Evolutionary conservation across 345 rosid genomes (phyloP), one percentile per base, ranked within the genome.

Genomic region (Rhizophora mangle): DNA sequence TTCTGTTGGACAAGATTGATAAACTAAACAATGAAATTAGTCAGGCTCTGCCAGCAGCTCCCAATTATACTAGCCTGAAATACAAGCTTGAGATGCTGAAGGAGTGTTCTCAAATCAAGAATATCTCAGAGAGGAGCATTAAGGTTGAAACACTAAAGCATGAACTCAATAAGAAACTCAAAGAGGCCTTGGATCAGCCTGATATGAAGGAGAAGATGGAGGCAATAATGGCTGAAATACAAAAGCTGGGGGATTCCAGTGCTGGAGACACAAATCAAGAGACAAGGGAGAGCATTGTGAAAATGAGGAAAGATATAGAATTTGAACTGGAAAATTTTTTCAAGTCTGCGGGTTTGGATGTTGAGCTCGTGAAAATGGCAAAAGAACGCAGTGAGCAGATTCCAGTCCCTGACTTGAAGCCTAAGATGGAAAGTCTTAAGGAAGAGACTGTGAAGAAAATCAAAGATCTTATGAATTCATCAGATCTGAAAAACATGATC

Each of bases 71-170:
- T 30, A 87, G 71, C 79, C 81, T 94, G 69, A 84, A 81, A 73
- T 77, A 83, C 65, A 94, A 91, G 87, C 76, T 86, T 65, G 85
- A 84, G 80, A 85, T 83, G 95, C 81, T 91, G 78, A 80, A 79
- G 74, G 95, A 88, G 79, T 72, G 91, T 59, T 72, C 88, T 53
- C 80, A 76, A 80, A 86, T 87, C 77, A 82, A 89, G 84, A 75
- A 72, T 72, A 49, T 75, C 72, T 67, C 78, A 32, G 75, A 83
- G 63, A 73, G 68, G 82, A 76, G 75, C 71, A 66, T 34, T 47
- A 74, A 74, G 68, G 78, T 70, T 63, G 63, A 68, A 67, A 47
- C 43, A 49, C 68, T 81, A 72, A 80, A 82, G 76, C 78, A 75
- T 65, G 90, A 88, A 73, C 67, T 93, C 63, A 73, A 86, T 65